Conservation (phyloP, 2,329 filamentous ascomycete genomes). For the Xylaria sp. region DNA sequence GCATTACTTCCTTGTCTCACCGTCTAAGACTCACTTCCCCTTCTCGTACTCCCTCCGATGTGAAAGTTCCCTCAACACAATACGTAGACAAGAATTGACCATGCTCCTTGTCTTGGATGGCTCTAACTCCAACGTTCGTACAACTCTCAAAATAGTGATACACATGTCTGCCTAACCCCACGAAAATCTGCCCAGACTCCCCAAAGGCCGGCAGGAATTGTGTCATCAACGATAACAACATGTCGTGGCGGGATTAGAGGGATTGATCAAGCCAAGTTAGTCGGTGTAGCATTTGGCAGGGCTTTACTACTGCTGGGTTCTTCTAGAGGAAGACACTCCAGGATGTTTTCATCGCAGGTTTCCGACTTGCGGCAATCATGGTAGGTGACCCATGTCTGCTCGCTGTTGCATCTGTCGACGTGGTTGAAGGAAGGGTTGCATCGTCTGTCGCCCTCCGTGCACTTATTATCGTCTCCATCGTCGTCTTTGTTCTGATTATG, state of each 20-base stretch:
- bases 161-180: not conserved
- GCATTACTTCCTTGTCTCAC: conserved; percentile 12
- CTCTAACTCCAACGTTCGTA: not conserved
- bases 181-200: not conserved
- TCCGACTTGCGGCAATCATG: conserved; percentile 36
- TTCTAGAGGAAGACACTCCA: conserved; percentile 29
- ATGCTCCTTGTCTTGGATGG: not conserved
- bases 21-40: not conserved
- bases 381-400: conserved; percentile 32
- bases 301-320: not conserved
- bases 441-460: conserved; percentile 34
- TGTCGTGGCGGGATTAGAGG: too few relatives aligned
- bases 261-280: not conserved
- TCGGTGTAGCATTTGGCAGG: not conserved
- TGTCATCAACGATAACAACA: not conserved
- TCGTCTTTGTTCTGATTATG: not conserved
- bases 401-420: conserved; percentile 33
- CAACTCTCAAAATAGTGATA: not conserved
- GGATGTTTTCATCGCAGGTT: conserved; percentile 4
- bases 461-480: not conserved
- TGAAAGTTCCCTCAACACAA: not conserved
- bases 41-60: not conserved
- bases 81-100: not conserved
- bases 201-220: not conserved
- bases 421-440: conserved; percentile 29